Conservation (phyloP, 2,329 filamentous ascomycete genomes). For the Diaporthe ilicicola region DNA sequence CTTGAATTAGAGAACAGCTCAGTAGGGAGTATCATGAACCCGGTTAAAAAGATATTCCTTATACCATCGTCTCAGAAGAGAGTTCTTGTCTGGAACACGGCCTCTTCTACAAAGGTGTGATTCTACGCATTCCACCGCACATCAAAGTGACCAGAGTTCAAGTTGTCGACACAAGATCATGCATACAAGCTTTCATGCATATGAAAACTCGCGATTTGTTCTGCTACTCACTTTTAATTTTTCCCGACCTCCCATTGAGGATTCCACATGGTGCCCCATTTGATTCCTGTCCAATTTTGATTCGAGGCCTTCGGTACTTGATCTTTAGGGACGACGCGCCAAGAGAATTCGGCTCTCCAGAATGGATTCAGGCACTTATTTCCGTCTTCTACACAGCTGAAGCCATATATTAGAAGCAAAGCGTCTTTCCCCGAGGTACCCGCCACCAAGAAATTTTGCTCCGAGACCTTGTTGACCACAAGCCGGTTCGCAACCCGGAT, state of each 20-base stretch:
- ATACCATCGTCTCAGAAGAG: too few species aligned
- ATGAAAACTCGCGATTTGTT: too few species aligned
- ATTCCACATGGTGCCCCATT: background rate
- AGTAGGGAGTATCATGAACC: too few species aligned
- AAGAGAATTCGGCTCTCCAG: conserved; percentile 12
- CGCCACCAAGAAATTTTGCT: conserved; percentile 3
- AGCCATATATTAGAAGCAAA: background rate
- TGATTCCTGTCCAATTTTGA: background rate
- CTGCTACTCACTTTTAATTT: too few species aligned
- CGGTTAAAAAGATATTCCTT: too few species aligned
- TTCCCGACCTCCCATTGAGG: background rate
- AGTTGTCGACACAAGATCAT: too few species aligned
- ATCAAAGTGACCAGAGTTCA: too few species aligned
- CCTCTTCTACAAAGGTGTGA: too few species aligned
- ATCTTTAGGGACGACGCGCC: background rate
- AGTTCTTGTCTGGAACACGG: too few species aligned
- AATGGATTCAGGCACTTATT: background rate
- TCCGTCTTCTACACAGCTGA: background rate
- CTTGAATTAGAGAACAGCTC: too few species aligned
- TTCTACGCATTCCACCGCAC: too few species aligned
- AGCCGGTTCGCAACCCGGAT: conserved; percentile 15
- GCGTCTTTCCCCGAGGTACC: background rate
- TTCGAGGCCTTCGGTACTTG: background rate
- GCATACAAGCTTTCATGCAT: too few species aligned
- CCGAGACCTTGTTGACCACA: background rate